phyloP scores from a whole-genome alignment of 208 protist genomes.

The Acanthamoeba triangularis region DNA sequence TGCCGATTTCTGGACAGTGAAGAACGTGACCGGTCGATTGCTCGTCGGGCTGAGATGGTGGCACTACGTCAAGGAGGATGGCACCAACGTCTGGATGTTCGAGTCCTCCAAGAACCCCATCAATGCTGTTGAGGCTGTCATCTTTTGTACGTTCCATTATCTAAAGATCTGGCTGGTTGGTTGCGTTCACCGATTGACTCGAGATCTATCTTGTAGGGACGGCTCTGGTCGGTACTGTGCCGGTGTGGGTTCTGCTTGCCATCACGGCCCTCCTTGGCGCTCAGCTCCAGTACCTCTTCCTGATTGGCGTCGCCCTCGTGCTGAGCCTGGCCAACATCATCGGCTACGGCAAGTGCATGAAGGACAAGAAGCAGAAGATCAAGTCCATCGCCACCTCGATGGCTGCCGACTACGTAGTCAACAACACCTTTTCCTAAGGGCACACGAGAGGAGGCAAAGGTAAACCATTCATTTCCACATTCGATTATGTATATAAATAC shows the following conservation, averaged over 20 bases:
- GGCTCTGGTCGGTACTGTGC: slow-evolving; percentile 64
- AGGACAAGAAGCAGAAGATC: slow-evolving; percentile 78
- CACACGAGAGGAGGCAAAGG: neutral
- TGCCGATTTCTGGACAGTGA: slow-evolving; percentile 97
- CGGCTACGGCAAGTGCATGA: slow-evolving; percentile 89
- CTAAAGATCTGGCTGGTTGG: neutral
- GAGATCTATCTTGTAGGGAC: neutral
- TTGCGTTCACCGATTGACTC: neutral
- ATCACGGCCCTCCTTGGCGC: slow-evolving; percentile 61
- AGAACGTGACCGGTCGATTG: slow-evolving; percentile 96
- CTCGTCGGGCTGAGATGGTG: slow-evolving; percentile 96
- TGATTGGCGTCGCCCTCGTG: slow-evolving; percentile 80
- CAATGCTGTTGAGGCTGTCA: slow-evolving; percentile 61
- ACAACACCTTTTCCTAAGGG: slow-evolving; percentile 45
- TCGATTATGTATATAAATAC: neutral
- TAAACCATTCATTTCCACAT: neutral
- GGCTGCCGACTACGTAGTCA: slow-evolving; percentile 76
- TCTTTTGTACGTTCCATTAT: slow-evolving; percentile 57
- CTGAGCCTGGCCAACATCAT: slow-evolving; percentile 84
- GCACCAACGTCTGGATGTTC: slow-evolving; percentile 95
- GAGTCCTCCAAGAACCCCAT: slow-evolving; percentile 91
- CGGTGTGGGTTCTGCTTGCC: slow-evolving; percentile 47
- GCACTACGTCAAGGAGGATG: slow-evolving; percentile 96
- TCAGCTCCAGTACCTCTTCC: slow-evolving; percentile 82
- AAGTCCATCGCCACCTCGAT: slow-evolving; percentile 53